These are phyloP conservation scores for Paramecium biaurelia DNA, from an alignment of 73 alveolate species.

Conservation along the genomic window DNA sequence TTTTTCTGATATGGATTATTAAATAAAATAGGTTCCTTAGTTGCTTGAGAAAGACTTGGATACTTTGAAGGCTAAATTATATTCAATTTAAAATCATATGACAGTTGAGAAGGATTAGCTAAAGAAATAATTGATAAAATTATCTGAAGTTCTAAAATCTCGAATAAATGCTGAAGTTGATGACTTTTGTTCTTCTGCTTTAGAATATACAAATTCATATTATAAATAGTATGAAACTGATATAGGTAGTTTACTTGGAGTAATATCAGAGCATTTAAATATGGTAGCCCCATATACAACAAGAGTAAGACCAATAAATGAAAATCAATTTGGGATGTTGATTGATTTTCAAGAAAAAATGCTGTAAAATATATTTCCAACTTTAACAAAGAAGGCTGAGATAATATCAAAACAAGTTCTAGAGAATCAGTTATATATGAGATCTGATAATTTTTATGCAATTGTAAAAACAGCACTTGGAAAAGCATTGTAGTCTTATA, in stretches of 20 bases:
- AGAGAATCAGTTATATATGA: conserved; percentile 13
- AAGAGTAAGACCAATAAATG: conserved; percentile 30
- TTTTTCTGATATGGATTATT: neutral
- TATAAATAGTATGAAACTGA: neutral
- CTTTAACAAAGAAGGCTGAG: neutral
- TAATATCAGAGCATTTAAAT: neutral
- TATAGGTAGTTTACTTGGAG: neutral
- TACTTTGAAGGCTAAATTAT: neutral
- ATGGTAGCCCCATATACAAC: conserved; percentile 18
- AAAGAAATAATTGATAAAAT: neutral
- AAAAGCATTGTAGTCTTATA: neutral
- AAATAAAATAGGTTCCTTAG: neutral
- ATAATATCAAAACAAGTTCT: neutral
- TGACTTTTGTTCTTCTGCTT: neutral
- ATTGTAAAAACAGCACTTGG: neutral
- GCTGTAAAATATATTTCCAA: neutral
- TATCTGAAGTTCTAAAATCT: neutral
- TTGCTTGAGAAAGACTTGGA: neutral
- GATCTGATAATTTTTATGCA: neutral
- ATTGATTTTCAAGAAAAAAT: conserved; percentile 19
- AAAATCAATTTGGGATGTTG: conserved; percentile 2
- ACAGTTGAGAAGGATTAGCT: neutral
- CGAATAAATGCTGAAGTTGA: conserved; percentile 15
- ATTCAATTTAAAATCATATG: neutral
- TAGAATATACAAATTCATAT: conserved; percentile 25